Percentiles rank a stretch among this genome's conserved stretches.
These are phyloP conservation scores for Geotrichum citri-aurantii DNA, from an alignment of 1,139 yeast species.

Conservation along the genomic window DNA sequence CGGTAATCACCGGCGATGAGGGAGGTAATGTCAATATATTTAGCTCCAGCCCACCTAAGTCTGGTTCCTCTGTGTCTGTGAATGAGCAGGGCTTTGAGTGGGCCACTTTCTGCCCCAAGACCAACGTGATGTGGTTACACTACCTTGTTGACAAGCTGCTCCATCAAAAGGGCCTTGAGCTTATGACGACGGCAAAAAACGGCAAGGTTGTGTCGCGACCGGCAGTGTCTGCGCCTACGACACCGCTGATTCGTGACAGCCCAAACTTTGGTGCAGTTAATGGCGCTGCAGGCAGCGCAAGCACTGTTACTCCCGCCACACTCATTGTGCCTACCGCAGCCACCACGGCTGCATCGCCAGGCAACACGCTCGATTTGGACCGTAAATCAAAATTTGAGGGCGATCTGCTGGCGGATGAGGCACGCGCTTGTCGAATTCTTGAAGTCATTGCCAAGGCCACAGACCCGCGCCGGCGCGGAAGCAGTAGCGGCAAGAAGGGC, in stretches of 20 bases:
- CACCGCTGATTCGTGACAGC: background rate
- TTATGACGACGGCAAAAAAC: slow-evolving; percentile 24
- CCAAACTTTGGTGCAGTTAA: background rate
- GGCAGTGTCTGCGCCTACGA: background rate
- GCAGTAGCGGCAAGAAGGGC: background rate
- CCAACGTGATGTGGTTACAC: slow-evolving; percentile 49
- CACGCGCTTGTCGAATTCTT: slow-evolving; percentile 28
- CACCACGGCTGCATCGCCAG: background rate
- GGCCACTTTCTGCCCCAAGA: slow-evolving; percentile 40
- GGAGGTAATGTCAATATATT: background rate
- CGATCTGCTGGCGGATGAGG: slow-evolving; percentile 23
- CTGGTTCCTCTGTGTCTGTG: slow-evolving; percentile 1
- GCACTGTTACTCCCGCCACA: background rate
- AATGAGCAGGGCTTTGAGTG: slow-evolving; percentile 35
- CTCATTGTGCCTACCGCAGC: background rate
- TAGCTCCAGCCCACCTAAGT: slow-evolving; percentile 12
- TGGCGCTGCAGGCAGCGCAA: background rate
- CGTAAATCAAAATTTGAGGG: slow-evolving; percentile 9
- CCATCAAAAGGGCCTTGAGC: slow-evolving; percentile 36
- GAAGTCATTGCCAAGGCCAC: slow-evolving; percentile 31
- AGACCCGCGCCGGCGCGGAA: slow-evolving; percentile 33
- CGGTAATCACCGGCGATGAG: background rate
- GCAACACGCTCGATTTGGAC: background rate
- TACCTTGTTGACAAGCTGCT: slow-evolving; percentile 42
- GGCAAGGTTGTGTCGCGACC: slow-evolving; percentile 18